A percentile compares a stretch with the other conserved stretches of the same genome.
These are phyloP conservation scores for Talaromyces sp. DNA, from an alignment of 2,329 filamentous ascomycete genomes.

Conservation along the genomic window DNA sequence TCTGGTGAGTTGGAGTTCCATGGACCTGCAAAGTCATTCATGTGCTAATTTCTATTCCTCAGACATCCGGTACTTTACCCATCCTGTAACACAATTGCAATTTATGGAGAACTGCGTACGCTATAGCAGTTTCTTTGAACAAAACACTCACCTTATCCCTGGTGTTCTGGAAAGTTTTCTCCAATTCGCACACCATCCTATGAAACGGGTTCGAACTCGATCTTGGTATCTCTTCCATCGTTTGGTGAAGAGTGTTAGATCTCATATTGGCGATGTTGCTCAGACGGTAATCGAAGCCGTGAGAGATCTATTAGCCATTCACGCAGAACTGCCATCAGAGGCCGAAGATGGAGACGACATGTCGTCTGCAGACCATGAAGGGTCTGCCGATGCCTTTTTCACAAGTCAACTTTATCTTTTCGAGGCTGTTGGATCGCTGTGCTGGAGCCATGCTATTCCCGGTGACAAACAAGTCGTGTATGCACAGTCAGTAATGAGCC, in stretches of 20 bases:
- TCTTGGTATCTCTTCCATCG: constrained; percentile 98
- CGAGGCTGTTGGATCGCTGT: constrained; percentile 88
- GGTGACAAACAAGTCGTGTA: constrained; percentile 82
- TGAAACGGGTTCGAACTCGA: constrained; percentile 78
- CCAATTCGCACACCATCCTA: constrained; percentile 77
- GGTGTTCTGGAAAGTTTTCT: constrained; percentile 89
- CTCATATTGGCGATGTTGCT: constrained; percentile 80
- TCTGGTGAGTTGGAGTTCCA: constrained; percentile 56
- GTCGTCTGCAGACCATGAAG: constrained; percentile 87
- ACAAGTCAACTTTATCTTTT: constrained; percentile 88
- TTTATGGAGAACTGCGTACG: constrained; percentile 98
- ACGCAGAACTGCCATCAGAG: constrained; percentile 76
- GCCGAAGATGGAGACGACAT: constrained; percentile 79
- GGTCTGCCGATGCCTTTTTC: constrained; percentile 85
- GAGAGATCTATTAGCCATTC: constrained; percentile 79
- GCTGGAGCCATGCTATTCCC: constrained; percentile 71
- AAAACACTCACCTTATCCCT: constrained; percentile 72
- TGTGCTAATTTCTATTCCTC: constrained; percentile 12
- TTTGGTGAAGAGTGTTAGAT: constrained; percentile 79
- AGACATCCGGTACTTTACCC: constrained; percentile 80
- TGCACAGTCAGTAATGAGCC: constrained; percentile 79
- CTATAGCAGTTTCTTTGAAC: constrained; percentile 88
- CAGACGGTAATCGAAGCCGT: constrained; percentile 89
- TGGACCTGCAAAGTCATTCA: constrained; percentile 14
- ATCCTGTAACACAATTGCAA: constrained; percentile 87